Evolutionary conservation across 495 filamentous ascomycete species (phyloP), one percentile per base, ranked within the genome.

Genomic region (Trichoderma erinaceum): DNA sequence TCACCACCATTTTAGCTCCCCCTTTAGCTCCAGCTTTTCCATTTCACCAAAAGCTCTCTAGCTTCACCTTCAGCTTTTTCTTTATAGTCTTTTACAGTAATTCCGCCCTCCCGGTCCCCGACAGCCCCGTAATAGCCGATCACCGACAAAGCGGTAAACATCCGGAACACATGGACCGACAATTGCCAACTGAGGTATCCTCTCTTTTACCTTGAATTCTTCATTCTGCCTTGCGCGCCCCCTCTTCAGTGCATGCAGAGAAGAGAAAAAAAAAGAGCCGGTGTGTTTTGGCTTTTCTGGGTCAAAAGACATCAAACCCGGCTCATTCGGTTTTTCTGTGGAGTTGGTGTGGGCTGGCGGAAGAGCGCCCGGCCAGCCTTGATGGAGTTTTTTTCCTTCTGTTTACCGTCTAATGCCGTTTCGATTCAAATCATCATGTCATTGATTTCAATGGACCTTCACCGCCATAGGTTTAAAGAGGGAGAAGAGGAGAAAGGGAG

Each of bases 311-410:
- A 1, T n/a, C 44, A 15, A 15, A 15, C 16, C 50, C 50, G 50
- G 50, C 50, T 56, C 50, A 25, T 6, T 56, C 50, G 50, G 50
- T 56, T 56, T 46, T 46, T 18, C 50, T 56, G 50, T 56, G 50
- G 50, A 56, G 21, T 56, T n/a, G 0, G 13, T 16, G 50, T 56
- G 50, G 50, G 50, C 50, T 56, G 16, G 16, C 50, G 18, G n/a
- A 56, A 23, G 1, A n/a, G 16, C 50, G 50, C 50, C 50, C 50
- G 50, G 50, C 50, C 50, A 21, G 16, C 21, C 21, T 21, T 21
- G 50, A 11, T 11, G 18, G 50, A 38, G 35, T 38, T 38, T 10
- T 38, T 38, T 7, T 38, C 29, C 29, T 29, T 29, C 29, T 29
- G 29, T 38, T 38, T 10, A 38, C 35, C 4, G 3, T 38, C 8